phyloP scores from a whole-genome alignment of 2,329 filamentous ascomycete genomes.

The Fusarium hostae region DNA sequence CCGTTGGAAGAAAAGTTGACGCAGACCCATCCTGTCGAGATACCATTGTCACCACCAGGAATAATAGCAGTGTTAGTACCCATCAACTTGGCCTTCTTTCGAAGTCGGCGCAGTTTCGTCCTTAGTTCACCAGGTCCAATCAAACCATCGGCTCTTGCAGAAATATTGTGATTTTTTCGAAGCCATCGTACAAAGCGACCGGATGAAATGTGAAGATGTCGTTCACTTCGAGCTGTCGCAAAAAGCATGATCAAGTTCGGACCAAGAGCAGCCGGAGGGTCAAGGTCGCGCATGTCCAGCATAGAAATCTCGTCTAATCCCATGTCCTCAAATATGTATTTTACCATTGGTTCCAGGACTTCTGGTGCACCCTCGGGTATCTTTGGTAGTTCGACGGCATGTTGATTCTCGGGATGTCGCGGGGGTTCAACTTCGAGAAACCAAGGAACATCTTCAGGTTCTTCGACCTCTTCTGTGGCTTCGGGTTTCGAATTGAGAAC shows the following conservation, averaged over 20 bases:
- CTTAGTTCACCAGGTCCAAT: slow-evolving; percentile 92
- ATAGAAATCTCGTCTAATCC: slow-evolving; percentile 85
- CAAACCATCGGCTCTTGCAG: slow-evolving; percentile 85
- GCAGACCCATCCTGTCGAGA: slow-evolving; percentile 95
- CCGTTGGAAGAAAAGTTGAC: slow-evolving; percentile 84
- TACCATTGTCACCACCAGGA: slow-evolving; percentile 80
- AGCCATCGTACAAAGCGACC: slow-evolving; percentile 92
- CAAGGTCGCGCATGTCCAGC: slow-evolving; percentile 83
- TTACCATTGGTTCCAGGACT: slow-evolving; percentile 76
- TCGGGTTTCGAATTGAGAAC: slow-evolving; percentile 39
- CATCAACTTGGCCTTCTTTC: slow-evolving; percentile 82
- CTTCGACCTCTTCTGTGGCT: slow-evolving; percentile 51
- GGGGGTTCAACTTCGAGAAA: slow-evolving; percentile 81
- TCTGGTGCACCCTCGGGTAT: slow-evolving; percentile 75
- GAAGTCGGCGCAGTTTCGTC: slow-evolving; percentile 82
- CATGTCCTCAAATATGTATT: slow-evolving; percentile 84
- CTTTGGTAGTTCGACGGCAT: slow-evolving; percentile 61
- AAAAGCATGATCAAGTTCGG: slow-evolving; percentile 93
- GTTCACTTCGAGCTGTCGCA: slow-evolving; percentile 89
- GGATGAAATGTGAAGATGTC: slow-evolving; percentile 90
- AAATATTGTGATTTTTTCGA: slow-evolving; percentile 75
- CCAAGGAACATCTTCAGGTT: slow-evolving; percentile 71
- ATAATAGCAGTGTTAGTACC: slow-evolving; percentile 75
- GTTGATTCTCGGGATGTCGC: slow-evolving; percentile 60
- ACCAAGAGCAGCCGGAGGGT: slow-evolving; percentile 88